Conservation (phyloP, 805 yeast species). For the Komagataella kurtzmanii region DNA sequence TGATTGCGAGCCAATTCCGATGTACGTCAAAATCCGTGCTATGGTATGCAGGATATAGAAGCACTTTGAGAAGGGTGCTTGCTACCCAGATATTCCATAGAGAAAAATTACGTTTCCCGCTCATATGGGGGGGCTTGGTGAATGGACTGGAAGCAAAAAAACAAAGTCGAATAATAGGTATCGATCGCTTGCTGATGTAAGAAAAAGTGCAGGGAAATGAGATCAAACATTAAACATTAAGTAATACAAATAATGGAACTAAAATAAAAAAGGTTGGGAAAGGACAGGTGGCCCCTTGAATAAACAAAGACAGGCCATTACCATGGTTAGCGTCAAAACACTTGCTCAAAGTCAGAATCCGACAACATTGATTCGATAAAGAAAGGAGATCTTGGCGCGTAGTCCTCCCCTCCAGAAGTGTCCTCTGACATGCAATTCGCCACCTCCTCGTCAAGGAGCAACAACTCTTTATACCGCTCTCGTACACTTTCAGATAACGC, state of each 20-base stretch:
- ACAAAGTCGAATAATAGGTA: too few relatives aligned
- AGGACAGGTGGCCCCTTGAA: too few relatives aligned
- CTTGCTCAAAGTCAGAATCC: not conserved
- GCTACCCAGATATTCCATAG: constrained; percentile 60
- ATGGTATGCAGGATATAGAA: constrained; percentile 68
- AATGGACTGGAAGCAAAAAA: not conserved
- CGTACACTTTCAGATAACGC: not conserved
- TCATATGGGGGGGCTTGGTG: not conserved
- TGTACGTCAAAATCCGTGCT: constrained; percentile 98
- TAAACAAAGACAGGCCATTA: not conserved
- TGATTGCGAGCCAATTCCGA: constrained; percentile 92
- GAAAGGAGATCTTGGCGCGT: not conserved
- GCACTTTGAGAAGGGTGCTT: constrained; percentile 40
- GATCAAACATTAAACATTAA: not conserved
- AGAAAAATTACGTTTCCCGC: constrained; percentile 22
- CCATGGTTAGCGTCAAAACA: not conserved
- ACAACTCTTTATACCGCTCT: not conserved
- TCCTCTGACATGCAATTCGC: not conserved
- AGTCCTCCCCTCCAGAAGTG: not conserved
- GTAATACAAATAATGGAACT: not conserved
- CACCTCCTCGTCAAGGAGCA: not conserved
- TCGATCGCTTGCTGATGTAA: not conserved
- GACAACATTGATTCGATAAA: not conserved
- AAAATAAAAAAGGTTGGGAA: too few relatives aligned
- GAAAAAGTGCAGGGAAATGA: not conserved